Evolutionary conservation across 176 grass and related monocot genomes (phyloP).

Genomic region (Juncus effusus): DNA sequence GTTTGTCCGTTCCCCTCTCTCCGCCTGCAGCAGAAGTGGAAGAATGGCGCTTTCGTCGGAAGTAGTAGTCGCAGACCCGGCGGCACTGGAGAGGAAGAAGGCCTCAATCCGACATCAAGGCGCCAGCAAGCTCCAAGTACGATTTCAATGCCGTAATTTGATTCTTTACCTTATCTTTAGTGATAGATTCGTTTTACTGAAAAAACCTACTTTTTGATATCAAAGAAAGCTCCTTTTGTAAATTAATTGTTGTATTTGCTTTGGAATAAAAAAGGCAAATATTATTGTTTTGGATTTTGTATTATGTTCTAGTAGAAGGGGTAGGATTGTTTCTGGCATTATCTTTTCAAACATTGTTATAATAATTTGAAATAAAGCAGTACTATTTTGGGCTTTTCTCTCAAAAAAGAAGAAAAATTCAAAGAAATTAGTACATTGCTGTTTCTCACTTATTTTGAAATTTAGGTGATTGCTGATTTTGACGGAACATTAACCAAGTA

Average conservation of each 20-base stretch:
- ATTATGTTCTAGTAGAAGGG: too few relatives aligned
- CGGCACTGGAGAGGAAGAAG: constrained; percentile 30
- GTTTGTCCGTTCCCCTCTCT: background rate
- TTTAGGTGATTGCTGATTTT: constrained; percentile 92
- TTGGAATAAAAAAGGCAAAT: too few relatives aligned
- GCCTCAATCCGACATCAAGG: constrained; percentile 28
- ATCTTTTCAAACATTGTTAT: too few relatives aligned
- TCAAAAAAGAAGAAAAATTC: too few relatives aligned
- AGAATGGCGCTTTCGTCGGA: constrained; percentile 10
- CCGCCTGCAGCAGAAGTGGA: background rate
- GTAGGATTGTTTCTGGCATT: too few relatives aligned
- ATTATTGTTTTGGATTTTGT: too few relatives aligned
- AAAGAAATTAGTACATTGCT: too few relatives aligned
- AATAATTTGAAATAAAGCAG: too few relatives aligned
- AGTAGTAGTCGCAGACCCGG: constrained; percentile 12
- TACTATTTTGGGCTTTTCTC: too few relatives aligned
- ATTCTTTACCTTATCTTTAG: background rate
- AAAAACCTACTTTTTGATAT: background rate
- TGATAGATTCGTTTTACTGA: too few relatives aligned
- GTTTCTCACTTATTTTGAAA: background rate
- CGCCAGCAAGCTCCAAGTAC: constrained; percentile 19
- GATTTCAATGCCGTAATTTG: background rate
- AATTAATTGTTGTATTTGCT: too few relatives aligned
- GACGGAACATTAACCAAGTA: constrained; percentile 89
- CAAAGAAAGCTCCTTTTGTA: background rate